Percentiles rank a stretch among this genome's conserved stretches.
Conservation (phyloP, 106 monocot genomes). For the Platanthera guangdongensis region DNA sequence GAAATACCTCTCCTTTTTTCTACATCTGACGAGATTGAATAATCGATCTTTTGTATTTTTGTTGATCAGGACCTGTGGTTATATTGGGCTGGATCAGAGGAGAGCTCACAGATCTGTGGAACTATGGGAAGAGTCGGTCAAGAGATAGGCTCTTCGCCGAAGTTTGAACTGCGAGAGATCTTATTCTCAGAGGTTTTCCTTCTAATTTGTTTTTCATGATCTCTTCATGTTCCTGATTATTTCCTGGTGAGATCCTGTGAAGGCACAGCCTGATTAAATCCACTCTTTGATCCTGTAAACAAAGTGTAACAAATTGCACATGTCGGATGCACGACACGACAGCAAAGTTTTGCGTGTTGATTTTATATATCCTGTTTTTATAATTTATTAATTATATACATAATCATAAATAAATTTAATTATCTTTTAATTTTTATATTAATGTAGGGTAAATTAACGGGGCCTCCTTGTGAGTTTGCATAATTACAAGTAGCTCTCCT, state of each 20-base stretch:
- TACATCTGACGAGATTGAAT: neutral
- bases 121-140: constrained; percentile 36
- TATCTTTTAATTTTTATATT: no score
- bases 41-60: neutral
- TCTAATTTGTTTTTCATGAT: neutral
- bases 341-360: no score
- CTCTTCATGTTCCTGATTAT: neutral
- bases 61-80: constrained; percentile 53
- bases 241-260: neutral
- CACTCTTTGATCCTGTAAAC: neutral
- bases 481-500: no score
- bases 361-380: no score
- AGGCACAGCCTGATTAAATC: constrained; percentile 2
- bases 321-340: no score
- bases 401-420: no score
- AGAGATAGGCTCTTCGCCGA: neutral
- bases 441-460: no score
- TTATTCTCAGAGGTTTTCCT: neutral
- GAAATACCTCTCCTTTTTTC: neutral
- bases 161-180: neutral
- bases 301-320: neutral
- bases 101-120: constrained; percentile 75
- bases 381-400: no score
- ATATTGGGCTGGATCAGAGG: constrained; percentile 75
- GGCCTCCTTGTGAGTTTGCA: no score